Evolutionary conservation across 164 flowering plant species (phyloP).

Genomic region (Vitis rotundifolia): DNA sequence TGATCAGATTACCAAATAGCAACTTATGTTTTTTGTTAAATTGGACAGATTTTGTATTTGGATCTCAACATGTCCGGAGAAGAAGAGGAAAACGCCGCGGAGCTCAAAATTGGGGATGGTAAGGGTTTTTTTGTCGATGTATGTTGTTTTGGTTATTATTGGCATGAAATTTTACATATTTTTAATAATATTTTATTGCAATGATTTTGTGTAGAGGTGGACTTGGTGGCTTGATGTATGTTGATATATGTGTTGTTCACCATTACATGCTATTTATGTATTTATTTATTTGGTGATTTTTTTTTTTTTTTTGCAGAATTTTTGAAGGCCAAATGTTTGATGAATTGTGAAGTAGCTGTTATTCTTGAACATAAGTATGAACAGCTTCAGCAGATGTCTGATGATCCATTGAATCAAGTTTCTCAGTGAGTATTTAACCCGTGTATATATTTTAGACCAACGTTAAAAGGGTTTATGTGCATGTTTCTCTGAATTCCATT

Average conservation of each 20-base stretch:
- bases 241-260: no score
- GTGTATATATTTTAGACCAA: no score
- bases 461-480: no score
- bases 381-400: conserved; percentile 88
- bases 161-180: no score
- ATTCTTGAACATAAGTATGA: conserved; percentile 92
- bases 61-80: conserved; percentile 71
- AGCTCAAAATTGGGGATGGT: conserved; percentile 96
- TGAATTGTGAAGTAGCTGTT: conserved; percentile 96
- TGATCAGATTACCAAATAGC: no score
- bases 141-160: not conserved
- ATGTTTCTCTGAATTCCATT: no score
- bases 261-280: not conserved
- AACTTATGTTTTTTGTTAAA: no score
- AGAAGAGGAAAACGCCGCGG: conserved; percentile 98
- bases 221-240: no score
- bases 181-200: no score
- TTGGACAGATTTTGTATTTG: not conserved
- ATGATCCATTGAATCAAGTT: conserved; percentile 85
- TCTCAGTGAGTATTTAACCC: conserved; percentile 73
- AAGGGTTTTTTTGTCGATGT: conserved; percentile 1
- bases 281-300: not conserved
- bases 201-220: no score
- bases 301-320: conserved; percentile 51
- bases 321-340: conserved; percentile 94